Evolutionary conservation across 331 rosid species (phyloP).

Genomic region (Acacia concinna): DNA sequence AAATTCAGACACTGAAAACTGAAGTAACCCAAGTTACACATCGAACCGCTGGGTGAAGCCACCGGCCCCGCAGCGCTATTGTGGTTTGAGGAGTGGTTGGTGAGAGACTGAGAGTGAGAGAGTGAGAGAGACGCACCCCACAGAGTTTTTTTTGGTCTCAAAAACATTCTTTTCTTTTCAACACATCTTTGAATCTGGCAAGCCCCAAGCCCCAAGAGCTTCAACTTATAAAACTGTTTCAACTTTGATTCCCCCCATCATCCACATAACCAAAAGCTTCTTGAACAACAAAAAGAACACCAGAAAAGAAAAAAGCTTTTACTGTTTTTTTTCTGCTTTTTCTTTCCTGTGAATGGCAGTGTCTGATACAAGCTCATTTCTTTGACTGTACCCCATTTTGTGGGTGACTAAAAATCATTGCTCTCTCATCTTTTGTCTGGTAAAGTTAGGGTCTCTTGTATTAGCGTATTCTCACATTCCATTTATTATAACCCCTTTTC

Average conservation of each 20-base stretch:
- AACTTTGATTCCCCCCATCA: constrained; percentile 37
- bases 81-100: not conserved
- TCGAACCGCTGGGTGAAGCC: not conserved
- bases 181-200: constrained; percentile 42
- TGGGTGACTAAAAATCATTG: constrained; percentile 79
- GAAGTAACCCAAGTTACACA: not conserved
- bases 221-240: constrained; percentile 19
- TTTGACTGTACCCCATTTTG: constrained; percentile 71
- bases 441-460: constrained; percentile 59
- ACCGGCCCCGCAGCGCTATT: not conserved
- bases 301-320: constrained; percentile 31
- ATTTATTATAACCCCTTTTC: constrained; percentile 27
- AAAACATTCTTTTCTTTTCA: constrained; percentile 45
- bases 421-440: constrained; percentile 81
- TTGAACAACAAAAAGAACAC: constrained; percentile 4
- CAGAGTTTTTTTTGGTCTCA: constrained; percentile 25
- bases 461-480: constrained; percentile 46
- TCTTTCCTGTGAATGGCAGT: constrained; percentile 27
- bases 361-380: constrained; percentile 36
- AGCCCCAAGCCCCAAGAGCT: constrained; percentile 33
- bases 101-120: not conserved
- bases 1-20: no score
- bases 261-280: constrained; percentile 19
- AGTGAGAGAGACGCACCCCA: constrained; percentile 5
- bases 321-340: constrained; percentile 29